These are phyloP conservation scores for Erythrophleum fordii DNA, from an alignment of 306 rosid genomes.

Conservation along the genomic window DNA sequence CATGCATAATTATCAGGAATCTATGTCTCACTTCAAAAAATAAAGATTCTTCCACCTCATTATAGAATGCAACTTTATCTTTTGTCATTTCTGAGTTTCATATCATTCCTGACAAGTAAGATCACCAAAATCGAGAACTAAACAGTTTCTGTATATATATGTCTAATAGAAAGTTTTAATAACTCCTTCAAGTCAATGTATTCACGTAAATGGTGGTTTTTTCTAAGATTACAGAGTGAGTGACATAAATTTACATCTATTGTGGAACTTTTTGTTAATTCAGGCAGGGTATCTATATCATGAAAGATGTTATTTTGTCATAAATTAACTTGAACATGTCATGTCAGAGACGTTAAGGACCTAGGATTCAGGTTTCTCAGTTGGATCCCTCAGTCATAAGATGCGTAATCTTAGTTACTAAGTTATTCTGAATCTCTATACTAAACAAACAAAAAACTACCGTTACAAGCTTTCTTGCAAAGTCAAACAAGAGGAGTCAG, in stretches of 20 bases:
- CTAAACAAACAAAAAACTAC: constrained; percentile 17
- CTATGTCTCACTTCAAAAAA: neutral
- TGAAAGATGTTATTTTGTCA: neutral
- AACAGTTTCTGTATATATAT: neutral
- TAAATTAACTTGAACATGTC: neutral
- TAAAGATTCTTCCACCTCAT: neutral
- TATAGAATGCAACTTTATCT: constrained; percentile 4
- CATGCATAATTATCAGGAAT: constrained; percentile 17
- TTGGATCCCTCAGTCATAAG: neutral
- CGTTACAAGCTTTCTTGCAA: constrained; percentile 14
- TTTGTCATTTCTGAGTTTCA: constrained; percentile 19
- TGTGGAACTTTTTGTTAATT: neutral
- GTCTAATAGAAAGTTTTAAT: constrained; percentile 16
- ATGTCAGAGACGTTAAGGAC: neutral
- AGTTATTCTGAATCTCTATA: neutral
- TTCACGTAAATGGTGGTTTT: neutral
- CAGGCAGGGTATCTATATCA: constrained; percentile 8
- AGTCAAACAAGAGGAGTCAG: constrained; percentile 32
- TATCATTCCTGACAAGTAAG: neutral
- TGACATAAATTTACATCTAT: constrained; percentile 10
- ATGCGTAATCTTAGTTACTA: neutral
- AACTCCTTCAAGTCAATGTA: neutral
- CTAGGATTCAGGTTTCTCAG: neutral
- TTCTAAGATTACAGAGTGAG: neutral
- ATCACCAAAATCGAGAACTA: neutral